Conservation (phyloP, 768 basidiomycete species). For the Boletus rubescentipes region DNA sequence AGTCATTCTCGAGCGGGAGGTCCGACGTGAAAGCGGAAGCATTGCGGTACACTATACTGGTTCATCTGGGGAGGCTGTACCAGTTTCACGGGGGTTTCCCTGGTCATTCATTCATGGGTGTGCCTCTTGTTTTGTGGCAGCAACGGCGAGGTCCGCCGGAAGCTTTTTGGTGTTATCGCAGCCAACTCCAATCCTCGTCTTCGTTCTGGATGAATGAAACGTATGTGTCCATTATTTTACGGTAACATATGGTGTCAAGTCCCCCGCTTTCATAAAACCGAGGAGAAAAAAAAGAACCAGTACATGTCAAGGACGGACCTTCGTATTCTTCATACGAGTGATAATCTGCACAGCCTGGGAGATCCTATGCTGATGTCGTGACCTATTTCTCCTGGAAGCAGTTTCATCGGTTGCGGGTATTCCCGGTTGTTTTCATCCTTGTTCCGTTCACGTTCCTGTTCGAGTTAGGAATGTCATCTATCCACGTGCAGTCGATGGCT, state of each 20-base stretch:
- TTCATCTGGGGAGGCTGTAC: background rate
- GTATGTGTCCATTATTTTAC: conserved; percentile 1
- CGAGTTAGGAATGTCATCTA: conserved; percentile 1
- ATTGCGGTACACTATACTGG: background rate
- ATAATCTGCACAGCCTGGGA: conserved; percentile 78
- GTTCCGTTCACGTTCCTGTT: background rate
- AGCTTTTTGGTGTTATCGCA: conserved; percentile 52
- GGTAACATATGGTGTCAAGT: conserved; percentile 1
- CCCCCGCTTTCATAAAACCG: background rate
- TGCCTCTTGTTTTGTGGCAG: conserved; percentile 54
- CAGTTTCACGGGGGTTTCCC: background rate
- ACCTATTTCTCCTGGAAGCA: conserved; percentile 81
- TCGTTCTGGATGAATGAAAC: conserved; percentile 50
- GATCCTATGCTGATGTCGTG: conserved; percentile 88
- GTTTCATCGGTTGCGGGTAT: conserved; percentile 37
- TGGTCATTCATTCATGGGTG: conserved; percentile 8
- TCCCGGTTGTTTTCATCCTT: background rate
- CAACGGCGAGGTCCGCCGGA: conserved; percentile 35
- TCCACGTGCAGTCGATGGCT: background rate
- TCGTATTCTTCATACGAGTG: conserved; percentile 75
- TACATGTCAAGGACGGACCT: conserved; percentile 43
- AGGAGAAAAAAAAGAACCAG: background rate
- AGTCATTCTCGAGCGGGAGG: background rate
- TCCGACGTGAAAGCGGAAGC: background rate
- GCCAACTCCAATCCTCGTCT: conserved; percentile 85